Conservation (phyloP, 768 basidiomycete genomes). For the Phaeotremella fagi region DNA sequence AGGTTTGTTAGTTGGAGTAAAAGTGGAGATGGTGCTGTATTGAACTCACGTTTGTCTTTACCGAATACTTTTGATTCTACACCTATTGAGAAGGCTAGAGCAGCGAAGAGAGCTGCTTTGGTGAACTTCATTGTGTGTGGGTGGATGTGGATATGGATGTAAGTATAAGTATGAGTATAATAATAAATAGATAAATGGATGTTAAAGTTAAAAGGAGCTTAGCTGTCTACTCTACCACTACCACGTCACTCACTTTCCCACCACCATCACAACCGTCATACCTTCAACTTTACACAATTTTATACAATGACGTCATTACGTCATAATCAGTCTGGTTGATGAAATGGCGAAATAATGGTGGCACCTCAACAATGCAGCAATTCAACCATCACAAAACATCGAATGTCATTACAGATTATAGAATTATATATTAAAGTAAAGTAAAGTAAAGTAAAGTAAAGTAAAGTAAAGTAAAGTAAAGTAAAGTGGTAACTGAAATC, state of each 20-base stretch:
- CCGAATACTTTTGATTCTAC: conserved; percentile 41
- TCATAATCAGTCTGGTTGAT: no score
- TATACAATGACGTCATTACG: no score
- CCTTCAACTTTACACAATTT: no score
- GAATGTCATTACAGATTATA: no score
- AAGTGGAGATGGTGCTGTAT: background rate
- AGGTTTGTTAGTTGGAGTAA: background rate
- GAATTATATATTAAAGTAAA: no score
- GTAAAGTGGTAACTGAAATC: background rate
- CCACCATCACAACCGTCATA: no score
- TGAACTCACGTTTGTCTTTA: conserved; percentile 49
- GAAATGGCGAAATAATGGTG: background rate
- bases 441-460: no score
- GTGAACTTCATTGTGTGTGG: conserved; percentile 30
- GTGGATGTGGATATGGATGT: no score
- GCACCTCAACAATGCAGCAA: background rate
- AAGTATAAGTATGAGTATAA: background rate
- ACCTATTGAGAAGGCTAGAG: conserved; percentile 50
- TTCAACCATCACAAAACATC: no score
- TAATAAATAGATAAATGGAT: conserved; percentile 1
- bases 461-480: no score
- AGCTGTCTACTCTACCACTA: no score
- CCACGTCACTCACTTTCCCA: no score
- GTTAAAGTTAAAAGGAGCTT: background rate
- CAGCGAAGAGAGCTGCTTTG: conserved; percentile 47